Conservation (phyloP, 257 asterid genomes). For the Capsicum rhomboideum region DNA sequence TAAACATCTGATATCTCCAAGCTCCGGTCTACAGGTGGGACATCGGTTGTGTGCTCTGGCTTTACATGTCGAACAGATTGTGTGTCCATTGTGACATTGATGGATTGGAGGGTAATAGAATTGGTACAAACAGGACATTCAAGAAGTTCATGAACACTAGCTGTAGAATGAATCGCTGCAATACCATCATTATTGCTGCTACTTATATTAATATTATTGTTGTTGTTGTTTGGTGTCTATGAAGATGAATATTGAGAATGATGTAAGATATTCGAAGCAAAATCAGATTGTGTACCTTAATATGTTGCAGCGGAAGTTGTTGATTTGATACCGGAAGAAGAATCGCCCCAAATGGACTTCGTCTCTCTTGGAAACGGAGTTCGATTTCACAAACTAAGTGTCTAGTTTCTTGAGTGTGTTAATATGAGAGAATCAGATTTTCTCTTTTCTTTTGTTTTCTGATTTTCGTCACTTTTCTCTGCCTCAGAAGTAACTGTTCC, state of each 20-base stretch:
- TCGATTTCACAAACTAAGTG: too few species aligned
- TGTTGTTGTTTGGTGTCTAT: slow-evolving; percentile 20
- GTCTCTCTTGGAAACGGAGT: too few species aligned
- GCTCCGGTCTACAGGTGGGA: slow-evolving; percentile 16
- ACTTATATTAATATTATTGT: slow-evolving; percentile 8
- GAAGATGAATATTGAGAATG: slow-evolving; percentile 31
- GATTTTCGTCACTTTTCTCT: too few species aligned
- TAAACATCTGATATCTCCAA: slow-evolving; percentile 16
- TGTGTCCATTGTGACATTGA: slow-evolving; percentile 17
- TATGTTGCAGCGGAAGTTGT: too few species aligned
- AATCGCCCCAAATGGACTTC: too few species aligned
- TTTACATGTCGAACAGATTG: slow-evolving; percentile 14
- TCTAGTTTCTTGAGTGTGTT: too few species aligned
- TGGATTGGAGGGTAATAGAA: slow-evolving; percentile 7
- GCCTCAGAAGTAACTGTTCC: too few species aligned
- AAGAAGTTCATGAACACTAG: slow-evolving; percentile 51
- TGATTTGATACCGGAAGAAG: too few species aligned
- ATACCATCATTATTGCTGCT: slow-evolving; percentile 12
- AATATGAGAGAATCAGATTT: too few species aligned
- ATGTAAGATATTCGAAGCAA: too few species aligned
- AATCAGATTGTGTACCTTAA: too few species aligned
- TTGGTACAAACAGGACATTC: slow-evolving; percentile 4
- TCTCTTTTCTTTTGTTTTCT: too few species aligned
- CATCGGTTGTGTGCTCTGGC: slow-evolving; percentile 11
- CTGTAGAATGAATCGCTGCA: slow-evolving; percentile 28